Evolutionary conservation across 2,329 filamentous ascomycete species (phyloP).

Genomic region (Ophiobolus disseminans): DNA sequence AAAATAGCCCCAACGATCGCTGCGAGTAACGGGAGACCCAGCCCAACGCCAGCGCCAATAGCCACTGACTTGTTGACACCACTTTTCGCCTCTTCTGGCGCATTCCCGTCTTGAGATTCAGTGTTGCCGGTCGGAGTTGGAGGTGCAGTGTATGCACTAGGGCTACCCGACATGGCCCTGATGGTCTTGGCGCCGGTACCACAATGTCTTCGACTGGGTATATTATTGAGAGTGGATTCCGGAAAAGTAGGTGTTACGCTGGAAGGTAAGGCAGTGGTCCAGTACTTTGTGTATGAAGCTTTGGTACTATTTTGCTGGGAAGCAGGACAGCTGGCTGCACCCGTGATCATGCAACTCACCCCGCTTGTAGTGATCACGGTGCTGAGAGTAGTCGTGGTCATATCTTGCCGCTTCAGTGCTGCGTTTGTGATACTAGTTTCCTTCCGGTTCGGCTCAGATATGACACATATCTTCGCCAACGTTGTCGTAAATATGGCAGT

Average conservation of each 20-base stretch:
- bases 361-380: conserved; percentile 54
- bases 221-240: conserved; percentile 37
- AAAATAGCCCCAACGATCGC: background rate
- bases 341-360: conserved; percentile 53
- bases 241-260: conserved; percentile 53
- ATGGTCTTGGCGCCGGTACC: conserved; percentile 50
- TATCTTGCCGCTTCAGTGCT: conserved; percentile 26
- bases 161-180: conserved; percentile 53
- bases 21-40: background rate
- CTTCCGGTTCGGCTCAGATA: conserved; percentile 20
- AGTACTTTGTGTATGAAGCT: conserved; percentile 49
- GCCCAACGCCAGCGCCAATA: conserved; percentile 36
- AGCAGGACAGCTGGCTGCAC: conserved; percentile 58
- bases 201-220: conserved; percentile 51
- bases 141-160: too few relatives aligned
- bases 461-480: conserved; percentile 54
- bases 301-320: conserved; percentile 57
- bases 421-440: conserved; percentile 3
- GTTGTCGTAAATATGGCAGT: conserved; percentile 63
- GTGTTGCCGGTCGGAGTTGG: too few relatives aligned
- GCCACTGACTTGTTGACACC: conserved; percentile 50
- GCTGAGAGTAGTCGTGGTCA: conserved; percentile 52
- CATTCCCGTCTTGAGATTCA: too few relatives aligned
- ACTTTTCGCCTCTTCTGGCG: too few relatives aligned
- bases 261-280: conserved; percentile 45